Conservation (phyloP, 106 monocot species). For the Dioscorea alata region DNA sequence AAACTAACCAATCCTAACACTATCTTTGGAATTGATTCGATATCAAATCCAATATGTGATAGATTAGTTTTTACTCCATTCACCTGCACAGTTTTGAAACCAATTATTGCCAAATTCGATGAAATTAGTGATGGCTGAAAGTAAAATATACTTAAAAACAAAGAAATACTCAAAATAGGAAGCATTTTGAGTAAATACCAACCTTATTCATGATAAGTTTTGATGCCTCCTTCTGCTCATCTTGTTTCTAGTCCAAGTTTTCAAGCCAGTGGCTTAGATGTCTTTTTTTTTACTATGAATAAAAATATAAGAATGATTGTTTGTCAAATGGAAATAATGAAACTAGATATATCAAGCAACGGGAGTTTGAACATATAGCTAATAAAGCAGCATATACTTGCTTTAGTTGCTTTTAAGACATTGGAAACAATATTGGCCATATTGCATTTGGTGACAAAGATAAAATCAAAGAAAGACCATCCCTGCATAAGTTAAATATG, state of each 20-base stretch:
- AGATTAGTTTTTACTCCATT: conserved; percentile 64
- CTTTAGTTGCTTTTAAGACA: conserved; percentile 78
- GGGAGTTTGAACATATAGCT: conserved; percentile 39
- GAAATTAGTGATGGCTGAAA: too few species aligned
- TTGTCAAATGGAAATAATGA: background rate
- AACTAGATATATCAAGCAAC: background rate
- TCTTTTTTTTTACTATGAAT: conserved; percentile 58
- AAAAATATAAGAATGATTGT: background rate
- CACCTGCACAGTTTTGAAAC: conserved; percentile 33
- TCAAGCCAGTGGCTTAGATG: conserved; percentile 79
- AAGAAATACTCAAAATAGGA: background rate
- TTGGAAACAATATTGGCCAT: conserved; percentile 83
- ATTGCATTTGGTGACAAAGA: conserved; percentile 90
- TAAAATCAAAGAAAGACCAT: conserved; percentile 83
- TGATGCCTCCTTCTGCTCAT: conserved; percentile 74
- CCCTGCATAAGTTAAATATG: conserved; percentile 36
- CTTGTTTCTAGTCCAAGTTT: conserved; percentile 70
- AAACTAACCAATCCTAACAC: conserved; percentile 57
- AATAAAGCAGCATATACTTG: conserved; percentile 80
- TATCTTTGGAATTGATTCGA: conserved; percentile 68
- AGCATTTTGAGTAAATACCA: conserved; percentile 1
- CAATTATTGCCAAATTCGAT: too few species aligned
- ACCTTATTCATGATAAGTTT: conserved; percentile 79
- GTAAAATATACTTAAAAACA: background rate
- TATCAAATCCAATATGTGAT: conserved; percentile 84